phyloP scores from a whole-genome alignment of 129 eudicot genomes.

The Escallonia rubra region DNA sequence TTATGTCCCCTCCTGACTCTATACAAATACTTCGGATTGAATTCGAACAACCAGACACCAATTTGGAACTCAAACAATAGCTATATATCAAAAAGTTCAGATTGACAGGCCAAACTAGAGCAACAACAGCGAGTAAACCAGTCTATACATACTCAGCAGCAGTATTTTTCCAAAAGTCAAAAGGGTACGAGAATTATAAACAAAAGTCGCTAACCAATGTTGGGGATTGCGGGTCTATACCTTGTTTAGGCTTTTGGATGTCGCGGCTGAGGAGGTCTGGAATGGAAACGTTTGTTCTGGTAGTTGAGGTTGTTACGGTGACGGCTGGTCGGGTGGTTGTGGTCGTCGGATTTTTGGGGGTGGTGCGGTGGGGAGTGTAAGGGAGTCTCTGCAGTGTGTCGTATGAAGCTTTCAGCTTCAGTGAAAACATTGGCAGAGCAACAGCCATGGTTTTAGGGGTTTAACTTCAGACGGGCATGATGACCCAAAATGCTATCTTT shows the following conservation, averaged over 20 bases:
- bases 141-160: no score
- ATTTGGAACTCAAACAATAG: no score
- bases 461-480: no score
- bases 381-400: constrained; percentile 62
- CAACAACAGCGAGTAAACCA: no score
- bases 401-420: constrained; percentile 51
- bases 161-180: no score
- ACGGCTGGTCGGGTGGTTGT: constrained; percentile 1
- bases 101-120: no score
- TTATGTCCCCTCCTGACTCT: background rate
- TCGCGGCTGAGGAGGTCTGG: constrained; percentile 55
- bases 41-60: no score
- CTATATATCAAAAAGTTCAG: no score
- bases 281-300: constrained; percentile 36
- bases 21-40: background rate
- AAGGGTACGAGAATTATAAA: background rate
- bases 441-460: constrained; percentile 8
- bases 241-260: constrained; percentile 27
- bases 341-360: constrained; percentile 41
- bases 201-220: background rate
- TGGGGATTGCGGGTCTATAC: constrained; percentile 11
- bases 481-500: no score
- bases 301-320: constrained; percentile 6
- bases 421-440: constrained; percentile 3
- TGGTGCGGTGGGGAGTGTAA: constrained; percentile 71